Percentiles rank a stretch among this genome's conserved stretches.
phyloP scores from a whole-genome alignment of 2,329 filamentous ascomycete genomes.

The Tothia fuscella region DNA sequence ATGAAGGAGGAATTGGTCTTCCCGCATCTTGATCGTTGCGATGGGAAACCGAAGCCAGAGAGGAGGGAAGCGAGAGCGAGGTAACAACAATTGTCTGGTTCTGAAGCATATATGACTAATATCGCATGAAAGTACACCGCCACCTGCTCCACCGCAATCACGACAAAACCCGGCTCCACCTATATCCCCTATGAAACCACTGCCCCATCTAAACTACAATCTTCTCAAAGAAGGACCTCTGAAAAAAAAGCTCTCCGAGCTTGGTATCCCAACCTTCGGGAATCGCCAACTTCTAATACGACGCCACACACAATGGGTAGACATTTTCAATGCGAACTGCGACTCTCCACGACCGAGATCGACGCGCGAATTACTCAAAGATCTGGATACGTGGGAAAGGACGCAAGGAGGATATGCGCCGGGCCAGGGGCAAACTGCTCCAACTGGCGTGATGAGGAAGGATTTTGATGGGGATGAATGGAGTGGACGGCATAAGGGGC shows the following conservation, averaged over 20 bases:
- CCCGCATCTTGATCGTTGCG: slow-evolving; percentile 64
- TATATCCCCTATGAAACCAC: slow-evolving; percentile 9
- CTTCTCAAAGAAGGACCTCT: slow-evolving; percentile 61
- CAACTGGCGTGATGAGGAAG: slow-evolving; percentile 58
- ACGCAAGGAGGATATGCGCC: slow-evolving; percentile 57
- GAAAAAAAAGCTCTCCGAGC: slow-evolving; percentile 67
- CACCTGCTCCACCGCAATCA: slow-evolving; percentile 1
- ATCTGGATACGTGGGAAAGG: slow-evolving; percentile 77
- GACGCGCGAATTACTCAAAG: slow-evolving; percentile 59
- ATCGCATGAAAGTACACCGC: neutral
- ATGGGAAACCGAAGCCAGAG: slow-evolving; percentile 18
- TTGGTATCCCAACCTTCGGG: slow-evolving; percentile 65
- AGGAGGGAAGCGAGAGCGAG: slow-evolving; percentile 17
- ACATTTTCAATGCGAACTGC: slow-evolving; percentile 94
- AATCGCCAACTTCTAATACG: slow-evolving; percentile 57
- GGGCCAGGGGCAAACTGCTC: slow-evolving; percentile 23
- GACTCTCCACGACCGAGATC: slow-evolving; percentile 64
- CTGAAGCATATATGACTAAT: neutral
- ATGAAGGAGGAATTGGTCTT: slow-evolving; percentile 76
- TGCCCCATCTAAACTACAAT: slow-evolving; percentile 66
- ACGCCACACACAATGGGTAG: slow-evolving; percentile 87
- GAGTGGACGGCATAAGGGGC: slow-evolving; percentile 56
- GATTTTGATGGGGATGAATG: slow-evolving; percentile 76
- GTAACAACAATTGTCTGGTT: neutral
- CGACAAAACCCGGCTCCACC: slow-evolving; percentile 17